Conservation (phyloP, 139 green algal genomes). For the Medakamo hakoo region DNA sequence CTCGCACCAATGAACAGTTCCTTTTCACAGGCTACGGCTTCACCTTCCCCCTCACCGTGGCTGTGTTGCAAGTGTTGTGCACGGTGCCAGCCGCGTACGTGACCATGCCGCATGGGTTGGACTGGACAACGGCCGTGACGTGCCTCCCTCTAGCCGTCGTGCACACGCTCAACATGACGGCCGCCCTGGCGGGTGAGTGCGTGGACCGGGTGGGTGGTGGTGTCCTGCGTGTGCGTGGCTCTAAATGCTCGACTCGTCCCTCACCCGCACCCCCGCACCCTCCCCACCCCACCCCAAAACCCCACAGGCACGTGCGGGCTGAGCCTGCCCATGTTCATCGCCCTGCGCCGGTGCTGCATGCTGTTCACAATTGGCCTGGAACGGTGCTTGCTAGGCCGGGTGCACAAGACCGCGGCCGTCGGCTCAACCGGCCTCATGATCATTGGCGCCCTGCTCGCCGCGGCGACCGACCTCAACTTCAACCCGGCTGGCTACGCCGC, state of each 20-base stretch:
- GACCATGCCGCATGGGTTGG: conserved; percentile 24
- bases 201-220: too few relatives aligned
- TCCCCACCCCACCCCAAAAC: too few relatives aligned
- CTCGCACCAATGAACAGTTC: too few relatives aligned
- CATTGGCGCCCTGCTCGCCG: conserved; percentile 37
- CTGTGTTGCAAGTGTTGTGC: conserved; percentile 43
- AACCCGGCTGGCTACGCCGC: conserved; percentile 36
- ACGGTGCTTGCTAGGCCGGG: conserved; percentile 30
- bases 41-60: conserved; percentile 39
- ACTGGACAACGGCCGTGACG: conserved; percentile 9
- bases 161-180: conserved; percentile 47
- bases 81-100: conserved; percentile 35
- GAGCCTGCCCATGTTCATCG: conserved; percentile 65
- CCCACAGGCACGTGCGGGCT: conserved; percentile 48
- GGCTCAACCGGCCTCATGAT: conserved; percentile 41
- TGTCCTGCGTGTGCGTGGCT: too few relatives aligned
- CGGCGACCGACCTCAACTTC: conserved; percentile 46
- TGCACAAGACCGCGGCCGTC: conserved; percentile 30
- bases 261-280: too few relatives aligned
- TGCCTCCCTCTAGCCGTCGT: conserved; percentile 36
- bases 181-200: conserved; percentile 32
- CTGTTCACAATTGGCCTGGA: conserved; percentile 50
- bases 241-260: too few relatives aligned
- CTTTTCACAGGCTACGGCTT: conserved; percentile 49
- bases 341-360: conserved; percentile 49